These are phyloP conservation scores for Knoxdaviesia proteae DNA, from an alignment of 2,329 filamentous ascomycete genomes.

Conservation along the genomic window DNA sequence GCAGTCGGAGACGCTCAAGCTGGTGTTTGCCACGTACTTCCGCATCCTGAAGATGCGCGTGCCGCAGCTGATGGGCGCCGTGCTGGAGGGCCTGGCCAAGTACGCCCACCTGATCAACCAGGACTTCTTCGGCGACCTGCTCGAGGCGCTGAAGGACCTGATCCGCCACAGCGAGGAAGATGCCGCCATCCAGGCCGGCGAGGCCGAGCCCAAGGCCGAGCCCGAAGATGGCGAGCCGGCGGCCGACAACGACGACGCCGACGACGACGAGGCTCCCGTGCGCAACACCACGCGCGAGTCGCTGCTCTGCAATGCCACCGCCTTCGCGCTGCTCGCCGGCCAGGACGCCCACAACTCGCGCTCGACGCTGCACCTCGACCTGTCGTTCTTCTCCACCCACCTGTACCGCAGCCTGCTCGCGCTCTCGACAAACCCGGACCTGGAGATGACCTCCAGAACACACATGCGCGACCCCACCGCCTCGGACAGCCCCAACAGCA, in stretches of 20 bases:
- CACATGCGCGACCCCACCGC: conserved; percentile 44
- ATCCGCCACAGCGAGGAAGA: conserved; percentile 52
- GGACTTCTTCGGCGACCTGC: conserved; percentile 90
- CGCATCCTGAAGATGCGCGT: conserved; percentile 70
- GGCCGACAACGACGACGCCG: conserved; percentile 21
- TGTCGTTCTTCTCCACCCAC: conserved; percentile 87
- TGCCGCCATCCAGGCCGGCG: conserved; percentile 10
- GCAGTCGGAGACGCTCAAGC: conserved; percentile 86
- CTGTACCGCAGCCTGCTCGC: conserved; percentile 73
- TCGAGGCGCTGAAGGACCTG: conserved; percentile 85
- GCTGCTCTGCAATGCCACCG: conserved; percentile 85
- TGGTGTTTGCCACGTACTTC: conserved; percentile 92
- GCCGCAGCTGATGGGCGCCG: conserved; percentile 83
- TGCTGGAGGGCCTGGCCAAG: conserved; percentile 80
- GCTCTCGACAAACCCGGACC: conserved; percentile 61
- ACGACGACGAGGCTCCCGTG: conserved; percentile 24
- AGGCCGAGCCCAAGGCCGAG: conserved; percentile 19
- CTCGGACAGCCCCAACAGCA: conserved; percentile 11
- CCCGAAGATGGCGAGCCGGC: conserved; percentile 19
- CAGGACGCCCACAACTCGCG: conserved; percentile 81
- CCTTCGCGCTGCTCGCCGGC: conserved; percentile 85
- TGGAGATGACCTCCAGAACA: conserved; percentile 61
- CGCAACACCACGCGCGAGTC: conserved; percentile 71
- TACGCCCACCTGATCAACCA: conserved; percentile 97
- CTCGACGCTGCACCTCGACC: conserved; percentile 63